Evolutionary conservation across 1,284 basidiomycete species (phyloP), one percentile per base, ranked within the genome.

Genomic region (Amylostereum chailletii): DNA sequence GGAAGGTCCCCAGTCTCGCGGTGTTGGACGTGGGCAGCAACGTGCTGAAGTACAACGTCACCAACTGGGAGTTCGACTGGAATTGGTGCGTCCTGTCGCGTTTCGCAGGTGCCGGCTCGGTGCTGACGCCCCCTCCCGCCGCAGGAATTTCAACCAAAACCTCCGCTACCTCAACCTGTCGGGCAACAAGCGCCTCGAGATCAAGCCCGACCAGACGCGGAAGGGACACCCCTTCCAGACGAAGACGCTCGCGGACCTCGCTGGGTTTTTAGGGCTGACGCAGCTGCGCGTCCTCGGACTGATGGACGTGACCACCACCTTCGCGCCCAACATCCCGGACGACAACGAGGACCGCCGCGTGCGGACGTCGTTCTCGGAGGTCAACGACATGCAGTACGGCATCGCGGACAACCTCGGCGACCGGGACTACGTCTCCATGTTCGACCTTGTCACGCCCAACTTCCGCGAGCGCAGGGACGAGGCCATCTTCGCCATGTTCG

Each of bases 21-120:
- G 81, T 89, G 31, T 74, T 99, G 53, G 96, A 99, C 63, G 96
- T 92, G 1, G 94, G 95, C 5, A 94, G 88, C 65, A 99, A 99
- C 64, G 69, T 84, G 47, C 75, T 99, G 67, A 94, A 92, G 76
- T 99, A 99, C 70, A 99, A 99, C 64, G 94, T 98, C 57, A 90
- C 93, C 60, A 99, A 99, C 62, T 95, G 87, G 87, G 91, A 95
- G 62, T 99, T 95, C 67, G 96, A 99, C 69, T 99, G 95, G 95
- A 99, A 99, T 66, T 99, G 96, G 96, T 94, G 56, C 48, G 76
- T 69, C 40, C 42, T 55, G 19, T 19, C 19, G 19, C 19, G 19
- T 19, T 19, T 19, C 19, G 19, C 19, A 19, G 19, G 19, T 19
- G 19, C 19, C 19, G 19, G 19, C 19, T 1, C 19, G 19, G 19